A percentile compares a stretch with the other conserved stretches of the same genome.
phyloP scores from a whole-genome alignment of 345 rosid species.

The Hibiscus syriacus region DNA sequence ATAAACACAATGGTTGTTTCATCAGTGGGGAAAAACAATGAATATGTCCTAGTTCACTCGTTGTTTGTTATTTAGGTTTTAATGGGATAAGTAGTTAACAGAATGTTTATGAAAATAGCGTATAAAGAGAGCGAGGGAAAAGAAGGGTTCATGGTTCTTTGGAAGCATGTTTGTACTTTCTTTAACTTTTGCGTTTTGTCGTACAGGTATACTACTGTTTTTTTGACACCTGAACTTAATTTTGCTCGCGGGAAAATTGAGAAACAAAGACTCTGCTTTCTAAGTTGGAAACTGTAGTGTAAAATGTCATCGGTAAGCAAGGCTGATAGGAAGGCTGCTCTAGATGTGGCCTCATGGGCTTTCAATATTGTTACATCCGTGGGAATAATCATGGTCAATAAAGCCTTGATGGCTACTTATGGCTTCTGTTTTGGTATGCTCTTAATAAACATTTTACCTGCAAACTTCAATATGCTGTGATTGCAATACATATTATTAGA shows the following conservation, averaged over 20 bases:
- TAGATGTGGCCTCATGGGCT: conserved; percentile 89
- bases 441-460: neutral
- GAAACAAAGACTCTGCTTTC: conserved; percentile 8
- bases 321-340: conserved; percentile 60
- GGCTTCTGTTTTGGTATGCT: conserved; percentile 87
- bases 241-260: neutral
- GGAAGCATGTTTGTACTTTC: neutral
- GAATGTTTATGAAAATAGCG: neutral
- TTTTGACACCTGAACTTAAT: neutral
- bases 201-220: neutral
- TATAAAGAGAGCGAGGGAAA: neutral
- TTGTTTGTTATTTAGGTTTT: neutral
- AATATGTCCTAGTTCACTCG: neutral
- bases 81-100: neutral
- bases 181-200: neutral
- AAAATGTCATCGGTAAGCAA: conserved; percentile 65
- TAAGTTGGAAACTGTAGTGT: conserved; percentile 5
- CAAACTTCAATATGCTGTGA: neutral
- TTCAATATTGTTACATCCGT: conserved; percentile 98
- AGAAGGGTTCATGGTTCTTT: too few relatives aligned
- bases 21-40: neutral
- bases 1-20: neutral
- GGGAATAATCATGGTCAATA: conserved; percentile 92
- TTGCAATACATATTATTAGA: neutral
- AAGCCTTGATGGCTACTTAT: conserved; percentile 89